Evolutionary conservation across 129 eudicot species (phyloP).

Genomic region (Dittrichia graveolens): DNA sequence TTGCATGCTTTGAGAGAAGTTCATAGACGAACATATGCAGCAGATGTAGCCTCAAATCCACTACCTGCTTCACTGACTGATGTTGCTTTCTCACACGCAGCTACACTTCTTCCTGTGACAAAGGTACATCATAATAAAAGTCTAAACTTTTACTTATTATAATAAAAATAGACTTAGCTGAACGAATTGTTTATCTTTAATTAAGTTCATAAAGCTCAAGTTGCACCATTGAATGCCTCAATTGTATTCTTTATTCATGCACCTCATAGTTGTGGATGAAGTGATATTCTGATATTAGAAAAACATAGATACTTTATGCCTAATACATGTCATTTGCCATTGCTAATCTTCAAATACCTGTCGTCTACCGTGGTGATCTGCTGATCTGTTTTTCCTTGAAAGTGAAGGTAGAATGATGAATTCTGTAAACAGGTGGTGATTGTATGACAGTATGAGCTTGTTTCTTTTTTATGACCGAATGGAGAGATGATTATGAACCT

Average conservation of each 20-base stretch:
- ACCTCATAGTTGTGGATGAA: neutral
- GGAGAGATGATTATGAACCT: neutral
- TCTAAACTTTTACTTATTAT: neutral
- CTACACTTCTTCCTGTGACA: conserved; percentile 93
- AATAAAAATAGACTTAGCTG: neutral
- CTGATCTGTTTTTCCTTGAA: neutral
- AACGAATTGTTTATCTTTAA: neutral
- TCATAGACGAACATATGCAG: conserved; percentile 92
- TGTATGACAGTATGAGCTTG: neutral
- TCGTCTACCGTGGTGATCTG: neutral
- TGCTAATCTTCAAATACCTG: too few species aligned
- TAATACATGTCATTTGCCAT: neutral
- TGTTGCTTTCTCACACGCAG: conserved; percentile 98
- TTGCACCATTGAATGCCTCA: neutral
- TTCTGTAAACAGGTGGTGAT: conserved; percentile 8
- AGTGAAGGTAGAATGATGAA: neutral
- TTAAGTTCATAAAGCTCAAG: neutral
- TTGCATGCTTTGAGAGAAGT: conserved; percentile 98
- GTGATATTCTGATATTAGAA: too few species aligned
- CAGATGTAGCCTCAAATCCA: conserved; percentile 95
- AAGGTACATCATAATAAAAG: conserved; percentile 50
- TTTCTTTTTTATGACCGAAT: neutral
- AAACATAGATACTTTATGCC: conserved; percentile 11
- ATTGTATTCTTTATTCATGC: conserved; percentile 3
- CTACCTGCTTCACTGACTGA: conserved; percentile 93